Evolutionary conservation across 2,329 filamentous ascomycete genomes (phyloP), one percentile per base, ranked within the genome.

Genomic region (Mollisia scopiformis): DNA sequence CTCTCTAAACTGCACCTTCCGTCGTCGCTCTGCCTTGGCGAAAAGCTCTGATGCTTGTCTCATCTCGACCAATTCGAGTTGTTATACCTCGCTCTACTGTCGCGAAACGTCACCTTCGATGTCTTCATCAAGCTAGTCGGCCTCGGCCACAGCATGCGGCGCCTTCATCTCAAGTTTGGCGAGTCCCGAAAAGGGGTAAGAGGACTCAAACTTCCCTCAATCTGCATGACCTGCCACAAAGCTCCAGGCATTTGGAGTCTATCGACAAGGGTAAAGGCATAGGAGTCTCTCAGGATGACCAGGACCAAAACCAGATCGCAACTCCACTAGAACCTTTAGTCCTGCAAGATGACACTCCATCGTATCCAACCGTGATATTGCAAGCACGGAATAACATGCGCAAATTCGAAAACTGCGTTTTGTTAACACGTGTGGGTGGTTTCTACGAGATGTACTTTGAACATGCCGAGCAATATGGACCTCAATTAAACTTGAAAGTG

Each of bases 391-490:
- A 88, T 67, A 96, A 97, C 77, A 97, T 98, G 89, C 84, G 87
- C 68, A 93, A 90, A 71, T 97, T 96, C 77, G 86, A 88, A 70
- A 92, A 96, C 70, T 98, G 94, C 76, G 90, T 99, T 39, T 76
- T 99, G 7, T 79, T 99, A 62, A 99, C 95, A 3, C 87, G 94
- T 59, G 93, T 99, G 28, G 95, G 95, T 58, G 89, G 93, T 62
- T 99, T 99, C 77, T 99, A 98, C 76, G 95, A 99, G 84, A 80
- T 99, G 61, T 99, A 99, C 78, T 96, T 98, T 75, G 90, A 96
- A 70, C 93, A 99, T 74, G 95, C 96, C 11, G 91, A 96, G 61
- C 88, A 97, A 72, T 90, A 90, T 74, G 94, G 90, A 1, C 91
- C 93, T 1, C 80, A 96, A 47, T 81, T 99, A 65, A 95, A 93